These are phyloP conservation scores for Luvunga scandens DNA, from an alignment of 345 rosid species.

Conservation along the genomic window DNA sequence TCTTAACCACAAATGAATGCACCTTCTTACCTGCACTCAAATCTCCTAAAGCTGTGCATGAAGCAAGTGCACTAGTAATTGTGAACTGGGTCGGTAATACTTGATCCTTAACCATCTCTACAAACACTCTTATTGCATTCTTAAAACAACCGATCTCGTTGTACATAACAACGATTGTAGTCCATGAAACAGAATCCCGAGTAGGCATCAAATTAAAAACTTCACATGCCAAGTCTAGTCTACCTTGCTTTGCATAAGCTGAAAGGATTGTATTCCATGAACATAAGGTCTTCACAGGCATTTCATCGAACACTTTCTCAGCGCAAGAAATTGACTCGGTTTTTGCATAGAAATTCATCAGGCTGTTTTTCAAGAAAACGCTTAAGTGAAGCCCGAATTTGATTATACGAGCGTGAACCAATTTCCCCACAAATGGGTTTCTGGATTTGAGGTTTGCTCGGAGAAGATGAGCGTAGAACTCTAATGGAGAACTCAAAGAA, in stretches of 20 bases:
- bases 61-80: slow-evolving; percentile 67
- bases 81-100: slow-evolving; percentile 62
- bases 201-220: slow-evolving; percentile 52
- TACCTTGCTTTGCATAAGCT: slow-evolving; percentile 56
- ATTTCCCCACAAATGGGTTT: slow-evolving; percentile 42
- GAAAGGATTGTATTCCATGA: slow-evolving; percentile 90
- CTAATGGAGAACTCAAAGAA: slow-evolving; percentile 27
- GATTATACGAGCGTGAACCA: slow-evolving; percentile 64
- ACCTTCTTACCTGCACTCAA: slow-evolving; percentile 54
- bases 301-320: slow-evolving; percentile 68
- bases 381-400: slow-evolving; percentile 63
- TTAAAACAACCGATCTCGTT: slow-evolving; percentile 44
- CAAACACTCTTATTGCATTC: slow-evolving; percentile 48
- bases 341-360: slow-evolving; percentile 55
- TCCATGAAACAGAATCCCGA: slow-evolving; percentile 85
- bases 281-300: slow-evolving; percentile 63
- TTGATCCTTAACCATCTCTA: slow-evolving; percentile 51
- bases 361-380: slow-evolving; percentile 66
- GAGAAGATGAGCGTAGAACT: slow-evolving; percentile 45
- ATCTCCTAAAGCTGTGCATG: slow-evolving; percentile 57
- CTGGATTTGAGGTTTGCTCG: slow-evolving; percentile 49
- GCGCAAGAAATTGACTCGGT: slow-evolving; percentile 47
- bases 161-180: slow-evolving; percentile 64
- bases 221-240: slow-evolving; percentile 32
- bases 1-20: slow-evolving; percentile 68